Conservation (phyloP, 2,329 filamentous ascomycete genomes). For the Talaromyces albobiverticillius region DNA sequence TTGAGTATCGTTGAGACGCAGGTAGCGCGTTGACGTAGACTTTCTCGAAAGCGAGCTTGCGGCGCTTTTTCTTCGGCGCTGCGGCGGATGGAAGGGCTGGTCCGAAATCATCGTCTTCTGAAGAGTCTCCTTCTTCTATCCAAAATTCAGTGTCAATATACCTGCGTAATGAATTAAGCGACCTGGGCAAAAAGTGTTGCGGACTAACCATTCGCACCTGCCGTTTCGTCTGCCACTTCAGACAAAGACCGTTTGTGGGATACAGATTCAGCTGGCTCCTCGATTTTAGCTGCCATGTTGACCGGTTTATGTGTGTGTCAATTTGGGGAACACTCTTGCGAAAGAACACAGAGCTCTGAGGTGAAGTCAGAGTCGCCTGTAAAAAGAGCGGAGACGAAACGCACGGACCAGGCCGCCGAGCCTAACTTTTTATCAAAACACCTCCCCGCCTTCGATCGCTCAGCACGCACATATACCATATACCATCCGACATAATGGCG, state of each 20-base stretch:
- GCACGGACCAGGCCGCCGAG: slow-evolving; percentile 15
- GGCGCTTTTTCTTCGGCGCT: slow-evolving; percentile 83
- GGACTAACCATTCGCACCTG: slow-evolving; percentile 31
- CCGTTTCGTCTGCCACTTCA: slow-evolving; percentile 51
- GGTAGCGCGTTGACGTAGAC: slow-evolving; percentile 90
- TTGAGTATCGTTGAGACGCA: slow-evolving; percentile 77
- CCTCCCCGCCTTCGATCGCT: slow-evolving; percentile 10
- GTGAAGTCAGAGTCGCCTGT: too few species aligned
- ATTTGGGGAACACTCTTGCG: too few species aligned
- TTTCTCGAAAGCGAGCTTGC: slow-evolving; percentile 89
- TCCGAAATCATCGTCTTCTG: slow-evolving; percentile 82
- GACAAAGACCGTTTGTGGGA: slow-evolving; percentile 57
- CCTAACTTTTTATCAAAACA: slow-evolving; percentile 17
- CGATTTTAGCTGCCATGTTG: slow-evolving; percentile 28
- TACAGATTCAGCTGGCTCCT: slow-evolving; percentile 21
- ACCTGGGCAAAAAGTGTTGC: neutral
- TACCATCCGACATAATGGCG: slow-evolving; percentile 12
- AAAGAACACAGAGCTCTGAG: neutral
- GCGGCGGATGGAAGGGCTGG: slow-evolving; percentile 80
- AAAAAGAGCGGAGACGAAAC: slow-evolving; percentile 13
- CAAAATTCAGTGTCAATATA: too few species aligned
- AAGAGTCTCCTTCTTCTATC: slow-evolving; percentile 49
- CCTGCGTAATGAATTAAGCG: too few species aligned
- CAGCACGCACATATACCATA: neutral
- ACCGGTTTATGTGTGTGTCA: neutral